phyloP scores from a whole-genome alignment of 2,329 filamentous ascomycete species.

The Cladophialophora psammophila region DNA sequence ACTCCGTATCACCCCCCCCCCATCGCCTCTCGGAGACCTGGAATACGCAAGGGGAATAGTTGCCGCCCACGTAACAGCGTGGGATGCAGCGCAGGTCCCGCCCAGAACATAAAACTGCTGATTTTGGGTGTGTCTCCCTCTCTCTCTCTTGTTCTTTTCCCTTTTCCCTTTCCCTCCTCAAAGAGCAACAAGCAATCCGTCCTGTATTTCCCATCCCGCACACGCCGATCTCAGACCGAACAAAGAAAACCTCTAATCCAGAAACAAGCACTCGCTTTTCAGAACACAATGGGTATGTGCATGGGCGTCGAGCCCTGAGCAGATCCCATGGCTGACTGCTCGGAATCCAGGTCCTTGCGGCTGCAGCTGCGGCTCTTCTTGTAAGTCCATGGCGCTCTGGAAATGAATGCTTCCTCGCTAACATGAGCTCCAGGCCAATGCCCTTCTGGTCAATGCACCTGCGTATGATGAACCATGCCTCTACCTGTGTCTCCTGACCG shows the following conservation, averaged over 20 bases:
- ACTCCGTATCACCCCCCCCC: not conserved
- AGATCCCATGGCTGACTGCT: constrained; percentile 25
- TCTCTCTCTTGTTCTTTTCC: constrained; percentile 9
- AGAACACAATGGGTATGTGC: constrained; percentile 34
- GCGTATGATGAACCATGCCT: constrained; percentile 28
- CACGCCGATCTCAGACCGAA: constrained; percentile 9
- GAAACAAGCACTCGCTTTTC: constrained; percentile 24
- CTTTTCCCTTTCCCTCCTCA: constrained; percentile 19
- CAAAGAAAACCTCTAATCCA: constrained; percentile 6
- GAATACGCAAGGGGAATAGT: not conserved
- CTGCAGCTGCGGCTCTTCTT: constrained; percentile 36
- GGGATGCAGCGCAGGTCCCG: constrained; percentile 12
- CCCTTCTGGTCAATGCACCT: constrained; percentile 39
- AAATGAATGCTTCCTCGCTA: constrained; percentile 47
- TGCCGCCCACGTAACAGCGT: not conserved
- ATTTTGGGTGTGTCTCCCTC: constrained; percentile 11
- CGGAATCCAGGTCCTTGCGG: constrained; percentile 34
- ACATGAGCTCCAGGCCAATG: constrained; percentile 27
- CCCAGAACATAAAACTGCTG: constrained; percentile 32
- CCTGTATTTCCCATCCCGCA: constrained; percentile 13
- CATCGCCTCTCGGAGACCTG: not conserved
- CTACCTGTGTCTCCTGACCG: not conserved
- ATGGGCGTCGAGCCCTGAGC: not conserved
- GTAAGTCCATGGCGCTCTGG: constrained; percentile 57
- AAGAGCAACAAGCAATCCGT: constrained; percentile 36